These are phyloP conservation scores for Sclerotinia nivalis DNA, from an alignment of 2,329 filamentous ascomycete genomes.

Conservation along the genomic window DNA sequence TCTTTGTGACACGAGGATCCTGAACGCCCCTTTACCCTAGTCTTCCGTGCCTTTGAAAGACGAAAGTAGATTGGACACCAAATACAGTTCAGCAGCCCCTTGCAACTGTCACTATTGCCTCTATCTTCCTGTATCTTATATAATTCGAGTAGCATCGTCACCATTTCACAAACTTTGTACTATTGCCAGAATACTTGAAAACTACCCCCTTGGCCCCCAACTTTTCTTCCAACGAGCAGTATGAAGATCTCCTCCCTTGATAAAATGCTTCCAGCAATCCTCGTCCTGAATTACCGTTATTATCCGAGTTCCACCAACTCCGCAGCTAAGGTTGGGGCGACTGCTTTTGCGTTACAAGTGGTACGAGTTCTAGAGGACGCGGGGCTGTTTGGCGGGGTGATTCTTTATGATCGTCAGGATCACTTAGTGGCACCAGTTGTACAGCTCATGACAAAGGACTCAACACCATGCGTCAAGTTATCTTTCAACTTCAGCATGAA, in stretches of 20 bases:
- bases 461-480: slow-evolving; percentile 22
- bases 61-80: background rate
- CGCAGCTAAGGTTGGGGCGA: slow-evolving; percentile 27
- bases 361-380: slow-evolving; percentile 24
- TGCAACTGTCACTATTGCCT: slow-evolving; percentile 5
- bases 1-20: background rate
- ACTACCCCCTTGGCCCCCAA: slow-evolving; percentile 14
- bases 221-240: background rate
- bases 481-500: slow-evolving; percentile 27
- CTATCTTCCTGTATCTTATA: slow-evolving; percentile 17
- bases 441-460: slow-evolving; percentile 21
- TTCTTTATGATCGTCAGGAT: slow-evolving; percentile 27
- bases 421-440: slow-evolving; percentile 21
- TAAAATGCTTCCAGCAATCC: slow-evolving; percentile 27
- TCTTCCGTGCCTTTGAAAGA: background rate
- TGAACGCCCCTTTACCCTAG: slow-evolving; percentile 1
- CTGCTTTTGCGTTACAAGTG: slow-evolving; percentile 27
- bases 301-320: slow-evolving; percentile 24
- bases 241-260: background rate
- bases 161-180: slow-evolving; percentile 14
- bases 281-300: slow-evolving; percentile 26
- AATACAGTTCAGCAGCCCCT: background rate
- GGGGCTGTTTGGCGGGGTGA: slow-evolving; percentile 26
- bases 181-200: slow-evolving; percentile 16
- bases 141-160: slow-evolving; percentile 15